These are phyloP conservation scores for Russula earlei DNA, from an alignment of 768 basidiomycete species.

Conservation along the genomic window DNA sequence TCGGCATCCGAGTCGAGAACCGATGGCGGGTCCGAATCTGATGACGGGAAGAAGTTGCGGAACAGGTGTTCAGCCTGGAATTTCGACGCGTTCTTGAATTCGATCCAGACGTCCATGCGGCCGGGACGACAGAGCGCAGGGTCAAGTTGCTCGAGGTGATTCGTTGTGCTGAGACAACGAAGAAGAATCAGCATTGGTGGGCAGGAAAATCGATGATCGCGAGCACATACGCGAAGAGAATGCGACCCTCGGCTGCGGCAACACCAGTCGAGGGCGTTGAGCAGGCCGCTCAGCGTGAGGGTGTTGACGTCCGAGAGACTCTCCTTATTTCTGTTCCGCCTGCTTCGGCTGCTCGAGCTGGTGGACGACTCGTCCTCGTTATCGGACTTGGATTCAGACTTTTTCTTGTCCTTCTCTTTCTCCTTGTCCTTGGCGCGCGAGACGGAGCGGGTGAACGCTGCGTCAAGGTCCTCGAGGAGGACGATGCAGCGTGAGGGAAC, in stretches of 20 bases:
- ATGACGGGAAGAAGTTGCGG: conserved; percentile 84
- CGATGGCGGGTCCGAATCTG: conserved; percentile 38
- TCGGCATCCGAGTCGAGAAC: conserved; percentile 31
- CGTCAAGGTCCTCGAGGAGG: conserved; percentile 84
- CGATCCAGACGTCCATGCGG: conserved; percentile 87
- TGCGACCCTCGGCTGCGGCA: conserved; percentile 76
- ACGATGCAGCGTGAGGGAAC: conserved; percentile 82
- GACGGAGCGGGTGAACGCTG: conserved; percentile 73
- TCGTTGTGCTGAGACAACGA: conserved; percentile 53
- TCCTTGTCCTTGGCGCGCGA: conserved; percentile 49
- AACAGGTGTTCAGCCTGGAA: conserved; percentile 82
- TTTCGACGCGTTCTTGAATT: conserved; percentile 79
- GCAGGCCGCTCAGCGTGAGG: conserved; percentile 66
- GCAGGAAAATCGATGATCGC: background rate
- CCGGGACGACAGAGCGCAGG: conserved; percentile 88
- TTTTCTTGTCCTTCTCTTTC: conserved; percentile 34
- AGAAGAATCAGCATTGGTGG: background rate
- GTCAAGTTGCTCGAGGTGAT: conserved; percentile 85
- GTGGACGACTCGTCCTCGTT: conserved; percentile 27
- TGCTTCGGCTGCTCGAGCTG: conserved; percentile 30
- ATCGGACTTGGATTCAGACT: conserved; percentile 28
- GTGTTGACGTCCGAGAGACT: conserved; percentile 72
- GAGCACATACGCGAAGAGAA: conserved; percentile 74
- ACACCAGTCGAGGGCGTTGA: conserved; percentile 85
- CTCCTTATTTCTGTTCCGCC: conserved; percentile 42